Evolutionary conservation across 805 yeast species (phyloP), one percentile per base, ranked within the genome.

Genomic region (Hanseniaspora vineae): DNA sequence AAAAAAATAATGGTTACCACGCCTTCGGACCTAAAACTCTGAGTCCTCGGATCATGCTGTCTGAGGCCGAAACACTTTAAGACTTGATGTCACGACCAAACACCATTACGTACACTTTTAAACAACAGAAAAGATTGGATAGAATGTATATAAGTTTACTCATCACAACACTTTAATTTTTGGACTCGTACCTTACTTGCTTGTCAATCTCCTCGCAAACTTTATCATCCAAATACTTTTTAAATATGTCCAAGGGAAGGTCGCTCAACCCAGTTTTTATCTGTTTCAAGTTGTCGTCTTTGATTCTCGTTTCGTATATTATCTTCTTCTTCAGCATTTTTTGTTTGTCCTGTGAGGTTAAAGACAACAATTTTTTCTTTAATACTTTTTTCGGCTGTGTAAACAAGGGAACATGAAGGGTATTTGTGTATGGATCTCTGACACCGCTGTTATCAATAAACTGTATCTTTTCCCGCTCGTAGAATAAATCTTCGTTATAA

Each of bases 371-470:
- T n/a, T 3, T 37, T 15, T 15, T 37, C 5, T 15, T 54, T 31
- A 58, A 54, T 6, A 70, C 66, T 42, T 58, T 57, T 6, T 75
- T 68, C 1, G 97, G 86, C 65, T 92, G 98, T 8, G 95, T 81
- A 4, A 70, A 67, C 18, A 57, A 60, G 2, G 97, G 96, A 33
- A 77, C 77, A 60, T 87, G 86, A 35, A 73, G 69, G 32, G 83
- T 71, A n/a, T 94, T 94, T 0, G 96, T 84, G 62, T 88, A 90
- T 1, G 83, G 76, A 60, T 90, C 97, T 58, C 80, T 78, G 18
- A 76, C 61, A 1, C 89, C 89, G 45, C 78, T 72, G 18, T 58
- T 56, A 18, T 64, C 66, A 39, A 67, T 64, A 44, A 66, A 69
- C 18, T 73, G 61, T 37, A 74, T 66, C 20, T 75, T 73, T 18